phyloP scores from a whole-genome alignment of 352 stramenopile species.

The Globisporangium emineosum region DNA sequence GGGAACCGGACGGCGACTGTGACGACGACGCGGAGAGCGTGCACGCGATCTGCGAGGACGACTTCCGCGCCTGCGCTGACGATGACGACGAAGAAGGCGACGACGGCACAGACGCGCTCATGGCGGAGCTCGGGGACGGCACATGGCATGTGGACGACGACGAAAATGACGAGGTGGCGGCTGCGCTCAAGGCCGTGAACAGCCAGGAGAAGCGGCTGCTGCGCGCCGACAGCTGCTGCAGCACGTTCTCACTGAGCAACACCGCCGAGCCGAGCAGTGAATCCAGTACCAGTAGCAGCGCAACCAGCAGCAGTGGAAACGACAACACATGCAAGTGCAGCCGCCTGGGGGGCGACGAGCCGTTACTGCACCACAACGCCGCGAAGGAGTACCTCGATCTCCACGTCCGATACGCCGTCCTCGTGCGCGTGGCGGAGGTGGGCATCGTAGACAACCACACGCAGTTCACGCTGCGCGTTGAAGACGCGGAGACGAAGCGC shows the following conservation, averaged over 20 bases:
- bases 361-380: constrained; percentile 26
- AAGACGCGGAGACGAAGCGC: constrained; percentile 52
- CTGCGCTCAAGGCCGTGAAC: constrained; percentile 11
- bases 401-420: constrained; percentile 40
- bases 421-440: constrained; percentile 42
- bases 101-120: constrained; percentile 30
- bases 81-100: constrained; percentile 32
- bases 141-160: constrained; percentile 30
- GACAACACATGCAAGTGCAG: not conserved
- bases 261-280: not conserved
- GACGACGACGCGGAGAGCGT: constrained; percentile 24
- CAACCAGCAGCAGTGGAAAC: not conserved
- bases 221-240: constrained; percentile 24
- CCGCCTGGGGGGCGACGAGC: constrained; percentile 8
- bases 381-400: constrained; percentile 47
- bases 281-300: not conserved
- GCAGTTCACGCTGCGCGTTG: constrained; percentile 46
- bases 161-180: constrained; percentile 19
- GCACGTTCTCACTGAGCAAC: constrained; percentile 14
- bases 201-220: constrained; percentile 23
- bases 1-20: not conserved
- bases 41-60: constrained; percentile 26
- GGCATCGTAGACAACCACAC: constrained; percentile 31
- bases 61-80: not conserved
- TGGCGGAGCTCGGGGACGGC: constrained; percentile 32